phyloP scores from a whole-genome alignment of 345 rosid genomes.

The Erodium maritimum region DNA sequence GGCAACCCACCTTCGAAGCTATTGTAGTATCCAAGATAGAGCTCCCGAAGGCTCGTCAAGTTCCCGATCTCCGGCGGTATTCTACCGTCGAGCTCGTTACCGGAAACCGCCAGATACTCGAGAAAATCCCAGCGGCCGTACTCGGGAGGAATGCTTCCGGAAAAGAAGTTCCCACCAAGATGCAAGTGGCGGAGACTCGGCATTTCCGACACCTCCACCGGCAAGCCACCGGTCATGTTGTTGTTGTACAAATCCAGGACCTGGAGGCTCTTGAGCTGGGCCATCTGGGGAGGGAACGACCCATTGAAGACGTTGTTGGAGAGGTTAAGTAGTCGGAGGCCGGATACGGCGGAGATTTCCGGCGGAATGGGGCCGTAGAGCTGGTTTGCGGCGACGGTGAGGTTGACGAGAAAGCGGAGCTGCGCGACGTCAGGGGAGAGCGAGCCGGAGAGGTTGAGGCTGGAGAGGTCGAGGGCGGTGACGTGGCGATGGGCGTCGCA shows the following conservation, averaged over 20 bases:
- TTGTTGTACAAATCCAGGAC: constrained; percentile 80
- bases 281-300: constrained; percentile 48
- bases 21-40: constrained; percentile 72
- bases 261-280: constrained; percentile 38
- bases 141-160: constrained; percentile 55
- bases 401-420: constrained; percentile 47
- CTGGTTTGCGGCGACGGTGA: constrained; percentile 45
- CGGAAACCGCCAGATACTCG: constrained; percentile 69
- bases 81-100: constrained; percentile 52
- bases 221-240: constrained; percentile 64
- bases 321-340: constrained; percentile 52
- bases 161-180: constrained; percentile 78
- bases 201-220: constrained; percentile 46
- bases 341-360: constrained; percentile 39
- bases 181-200: constrained; percentile 63
- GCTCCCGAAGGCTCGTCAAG: constrained; percentile 42
- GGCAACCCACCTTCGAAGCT: constrained; percentile 50
- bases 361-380: constrained; percentile 60
- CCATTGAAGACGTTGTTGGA: constrained; percentile 70
- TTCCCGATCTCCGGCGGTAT: constrained; percentile 78
- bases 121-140: constrained; percentile 59
- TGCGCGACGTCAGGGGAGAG: constrained; percentile 52
- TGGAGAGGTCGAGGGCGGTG: constrained; percentile 48
- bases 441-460: constrained; percentile 56
- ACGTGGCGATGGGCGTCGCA: constrained; percentile 66